Conservation (phyloP, 1,139 yeast genomes). For the Protomyces arabidopsidicola region DNA sequence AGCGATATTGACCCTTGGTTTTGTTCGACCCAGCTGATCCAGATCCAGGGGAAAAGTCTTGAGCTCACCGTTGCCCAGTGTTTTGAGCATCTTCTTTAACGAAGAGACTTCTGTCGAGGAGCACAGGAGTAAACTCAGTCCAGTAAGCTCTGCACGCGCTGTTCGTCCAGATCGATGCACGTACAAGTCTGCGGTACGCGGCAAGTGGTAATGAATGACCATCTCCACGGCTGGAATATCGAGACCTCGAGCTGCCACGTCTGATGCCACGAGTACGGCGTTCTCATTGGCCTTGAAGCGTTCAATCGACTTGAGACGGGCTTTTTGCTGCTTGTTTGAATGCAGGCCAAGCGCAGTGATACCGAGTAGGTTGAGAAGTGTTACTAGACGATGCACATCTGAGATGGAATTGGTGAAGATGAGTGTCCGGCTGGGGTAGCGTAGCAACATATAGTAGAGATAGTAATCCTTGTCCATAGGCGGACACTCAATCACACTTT, state of each 20-base stretch:
- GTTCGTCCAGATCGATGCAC: conserved; percentile 98
- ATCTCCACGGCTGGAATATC: conserved; percentile 90
- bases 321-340: conserved; percentile 93
- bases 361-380: conserved; percentile 63
- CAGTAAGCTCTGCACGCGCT: conserved; percentile 90
- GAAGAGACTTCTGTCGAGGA: conserved; percentile 68
- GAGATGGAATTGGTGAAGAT: conserved; percentile 94
- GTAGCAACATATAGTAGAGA: conserved; percentile 75
- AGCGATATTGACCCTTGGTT: conserved; percentile 64
- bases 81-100: conserved; percentile 47
- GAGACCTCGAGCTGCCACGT: conserved; percentile 97
- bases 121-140: conserved; percentile 87
- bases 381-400: conserved; percentile 79
- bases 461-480: conserved; percentile 85
- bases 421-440: conserved; percentile 84
- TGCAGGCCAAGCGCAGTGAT: conserved; percentile 78
- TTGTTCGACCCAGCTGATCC: conserved; percentile 65
- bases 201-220: conserved; percentile 92
- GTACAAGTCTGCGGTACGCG: conserved; percentile 89
- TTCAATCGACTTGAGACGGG: conserved; percentile 79
- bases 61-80: conserved; percentile 62
- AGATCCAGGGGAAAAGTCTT: conserved; percentile 71
- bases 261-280: conserved; percentile 84
- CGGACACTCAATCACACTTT: conserved; percentile 87
- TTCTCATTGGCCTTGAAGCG: conserved; percentile 45